phyloP scores from a whole-genome alignment of 352 stramenopile genomes.

The Phytophthora kernoviae region DNA sequence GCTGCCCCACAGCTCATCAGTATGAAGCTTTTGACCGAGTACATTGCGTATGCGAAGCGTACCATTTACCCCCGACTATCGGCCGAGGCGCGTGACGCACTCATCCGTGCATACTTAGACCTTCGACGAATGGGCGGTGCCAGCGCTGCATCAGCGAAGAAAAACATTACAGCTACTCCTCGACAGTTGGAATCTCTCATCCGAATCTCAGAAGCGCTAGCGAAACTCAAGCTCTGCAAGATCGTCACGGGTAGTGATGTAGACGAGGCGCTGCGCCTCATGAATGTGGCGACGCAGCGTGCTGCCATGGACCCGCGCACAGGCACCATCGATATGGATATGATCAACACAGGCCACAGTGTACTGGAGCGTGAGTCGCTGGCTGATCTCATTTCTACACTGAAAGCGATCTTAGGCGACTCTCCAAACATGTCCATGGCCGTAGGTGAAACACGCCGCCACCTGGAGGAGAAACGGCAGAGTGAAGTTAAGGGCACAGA shows the following conservation, averaged over 20 bases:
- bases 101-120: slow-evolving; percentile 95
- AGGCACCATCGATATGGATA: slow-evolving; percentile 99
- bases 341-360: slow-evolving; percentile 96
- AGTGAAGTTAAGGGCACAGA: slow-evolving; percentile 80
- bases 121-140: slow-evolving; percentile 77
- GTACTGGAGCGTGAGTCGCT: slow-evolving; percentile 89
- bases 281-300: slow-evolving; percentile 97
- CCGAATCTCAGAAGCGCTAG: slow-evolving; percentile 96
- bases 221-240: slow-evolving; percentile 93
- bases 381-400: slow-evolving; percentile 50
- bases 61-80: slow-evolving; percentile 92
- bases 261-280: slow-evolving; percentile 95
- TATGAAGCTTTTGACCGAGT: slow-evolving; percentile 91
- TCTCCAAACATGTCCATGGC: slow-evolving; percentile 72
- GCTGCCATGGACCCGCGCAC: slow-evolving; percentile 98
- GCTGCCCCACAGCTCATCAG: slow-evolving; percentile 61
- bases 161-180: slow-evolving; percentile 98
- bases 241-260: slow-evolving; percentile 87
- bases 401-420: slow-evolving; percentile 67
- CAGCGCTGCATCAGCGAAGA: slow-evolving; percentile 68
- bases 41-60: slow-evolving; percentile 96
- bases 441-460: slow-evolving; percentile 85
- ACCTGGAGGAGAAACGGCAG: slow-evolving; percentile 88
- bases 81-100: slow-evolving; percentile 87
- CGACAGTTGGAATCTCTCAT: slow-evolving; percentile 99